Evolutionary conservation across 495 filamentous ascomycete species (phyloP), one percentile per base, ranked within the genome.

Genomic region (Hypoxylon trugodes): DNA sequence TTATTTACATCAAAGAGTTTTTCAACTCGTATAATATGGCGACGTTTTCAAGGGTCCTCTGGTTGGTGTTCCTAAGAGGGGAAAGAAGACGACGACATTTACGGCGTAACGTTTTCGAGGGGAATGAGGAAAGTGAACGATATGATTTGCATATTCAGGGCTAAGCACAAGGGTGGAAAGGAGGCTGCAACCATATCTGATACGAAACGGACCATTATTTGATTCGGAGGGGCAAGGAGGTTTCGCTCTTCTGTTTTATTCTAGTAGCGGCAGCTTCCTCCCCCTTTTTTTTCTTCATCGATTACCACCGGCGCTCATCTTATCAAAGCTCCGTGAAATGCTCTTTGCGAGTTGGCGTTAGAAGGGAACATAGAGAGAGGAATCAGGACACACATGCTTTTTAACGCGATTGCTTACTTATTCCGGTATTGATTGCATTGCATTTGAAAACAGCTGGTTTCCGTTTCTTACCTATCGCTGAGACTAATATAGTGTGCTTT

Each of bases 131-230:
- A 36, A 60, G n/a, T 33, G 45, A 65, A 69, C 40, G 45, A 51
- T 59, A n/a, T n/a, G n/a, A n/a, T 65, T 59, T 70, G 63, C 70
- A 72, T 72, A 64, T 13, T 43, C 52, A 41, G 53, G 61, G 42
- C 22, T 40, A 26, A 38, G 59, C 59, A 52, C 33, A 33, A 33
- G 43, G 56, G 47, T 50, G 57, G 45, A 42, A 28, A 35, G 64
- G 57, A 43, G 46, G 60, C 36, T 62, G 48, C 42, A 67, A 65
- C 51, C n/a, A 61, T 43, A 43, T 26, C 19, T 43, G 53, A 47
- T 45, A 50, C 43, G 52, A 52, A 19, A 32, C 15, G 49, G 45
- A 19, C 33, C 26, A 38, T 24, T 47, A 61, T 56, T 43, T 48
- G 57, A 41, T 8, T 38, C n/a, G 15, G 58, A 50, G 51, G 46